Evolutionary conservation across 441 rosid species (phyloP), one percentile per base, ranked within the genome.

Genomic region (Croton setiger): DNA sequence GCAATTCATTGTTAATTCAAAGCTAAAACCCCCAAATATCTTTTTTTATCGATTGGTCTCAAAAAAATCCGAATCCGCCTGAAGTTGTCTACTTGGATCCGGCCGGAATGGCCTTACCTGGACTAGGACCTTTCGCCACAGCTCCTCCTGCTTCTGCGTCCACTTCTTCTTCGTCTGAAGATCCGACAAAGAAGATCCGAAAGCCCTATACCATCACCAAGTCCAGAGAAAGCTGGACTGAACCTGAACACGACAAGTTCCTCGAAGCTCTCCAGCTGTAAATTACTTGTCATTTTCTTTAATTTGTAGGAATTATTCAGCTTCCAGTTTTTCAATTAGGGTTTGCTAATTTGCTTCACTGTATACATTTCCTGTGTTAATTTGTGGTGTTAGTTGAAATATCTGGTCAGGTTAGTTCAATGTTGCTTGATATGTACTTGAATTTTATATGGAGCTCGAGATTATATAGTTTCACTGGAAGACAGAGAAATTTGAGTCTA

Each of bases 191-290:
- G 92, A 93, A 89, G 85, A 81, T 89, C 69, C 91, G 98, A 70
- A 93, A 93, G 83, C 96, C 97, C 0, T 93, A 93, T 78, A 93
- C 96, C 5, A 89, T 91, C 57, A 91, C 95, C 44, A 93, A 93
- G 79, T 89, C 96, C 71, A 87, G 98, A 69, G 97, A 93, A 91
- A 93, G 83, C 81, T 91, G 98, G 98, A 88, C 93, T 0, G 97
- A 93, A 62, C 93, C 87, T 66, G 98, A 91, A 68, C 98, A 91
- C 78, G 98, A 93, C 76, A 87, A 86, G 80, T 93, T 91, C 71
- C 83, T 93, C 58, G 98, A 93, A 89, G 97, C 97, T 73, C 93
- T 93, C 44, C 95, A 89, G 52, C 80, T 93, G 98, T 91, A 80
- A 83, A 71, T 74, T 72, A 60, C 87, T 78, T 23, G 1, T 72